Conservation (phyloP, 1,139 yeast species). For the Trichomonascaceae sp. region DNA sequence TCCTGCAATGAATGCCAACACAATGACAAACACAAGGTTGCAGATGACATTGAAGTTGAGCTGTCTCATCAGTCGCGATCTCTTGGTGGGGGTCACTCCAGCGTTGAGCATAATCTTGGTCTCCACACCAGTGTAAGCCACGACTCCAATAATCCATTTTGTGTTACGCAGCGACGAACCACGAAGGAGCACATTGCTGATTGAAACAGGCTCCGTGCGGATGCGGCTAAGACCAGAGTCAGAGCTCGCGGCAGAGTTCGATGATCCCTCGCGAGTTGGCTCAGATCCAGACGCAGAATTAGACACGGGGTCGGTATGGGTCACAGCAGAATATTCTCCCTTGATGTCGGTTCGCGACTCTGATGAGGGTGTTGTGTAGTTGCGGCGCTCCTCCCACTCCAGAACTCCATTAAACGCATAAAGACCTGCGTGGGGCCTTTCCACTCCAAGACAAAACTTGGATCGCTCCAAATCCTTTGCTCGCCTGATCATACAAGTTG, state of each 20-base stretch:
- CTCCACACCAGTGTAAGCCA: slow-evolving; percentile 79
- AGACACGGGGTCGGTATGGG: slow-evolving; percentile 11
- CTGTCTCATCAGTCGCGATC: slow-evolving; percentile 70
- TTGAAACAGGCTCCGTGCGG: slow-evolving; percentile 52
- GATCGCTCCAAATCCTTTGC: slow-evolving; percentile 62
- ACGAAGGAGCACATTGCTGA: slow-evolving; percentile 70
- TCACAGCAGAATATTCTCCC: slow-evolving; percentile 10
- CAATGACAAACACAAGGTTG: slow-evolving; percentile 62
- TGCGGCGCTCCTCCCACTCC: slow-evolving; percentile 33
- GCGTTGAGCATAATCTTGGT: slow-evolving; percentile 89
- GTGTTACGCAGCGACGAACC: slow-evolving; percentile 85
- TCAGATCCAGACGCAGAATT: slow-evolving; percentile 5
- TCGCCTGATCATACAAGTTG: slow-evolving; percentile 52
- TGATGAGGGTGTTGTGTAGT: slow-evolving; percentile 2
- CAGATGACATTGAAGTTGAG: slow-evolving; percentile 69
- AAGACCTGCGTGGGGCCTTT: slow-evolving; percentile 74
- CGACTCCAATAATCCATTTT: slow-evolving; percentile 85
- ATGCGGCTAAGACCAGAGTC: neutral
- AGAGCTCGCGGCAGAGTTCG: slow-evolving; percentile 12
- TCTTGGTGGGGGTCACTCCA: slow-evolving; percentile 85
- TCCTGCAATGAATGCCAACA: slow-evolving; percentile 74
- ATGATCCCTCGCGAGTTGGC: slow-evolving; percentile 37
- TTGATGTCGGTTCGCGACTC: slow-evolving; percentile 7
- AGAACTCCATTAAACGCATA: slow-evolving; percentile 82
- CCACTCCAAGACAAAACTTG: slow-evolving; percentile 78